These are phyloP conservation scores for Petrea volubilis DNA, from an alignment of 257 asterid species.

Conservation along the genomic window DNA sequence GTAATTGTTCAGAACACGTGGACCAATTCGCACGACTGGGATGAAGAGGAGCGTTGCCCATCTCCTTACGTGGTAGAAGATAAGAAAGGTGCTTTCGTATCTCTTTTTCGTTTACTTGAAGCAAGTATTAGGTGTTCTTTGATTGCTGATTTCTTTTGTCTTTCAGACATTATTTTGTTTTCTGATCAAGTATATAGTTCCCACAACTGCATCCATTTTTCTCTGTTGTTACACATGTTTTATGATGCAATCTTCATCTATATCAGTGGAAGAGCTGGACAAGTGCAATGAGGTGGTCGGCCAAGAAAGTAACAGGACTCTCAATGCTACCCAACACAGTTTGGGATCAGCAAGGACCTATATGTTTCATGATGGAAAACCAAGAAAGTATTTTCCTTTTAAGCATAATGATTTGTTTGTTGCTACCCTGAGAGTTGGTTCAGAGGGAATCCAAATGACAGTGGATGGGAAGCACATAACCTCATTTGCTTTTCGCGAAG, in stretches of 20 bases:
- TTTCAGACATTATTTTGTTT: too few relatives aligned
- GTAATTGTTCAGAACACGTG: slow-evolving; percentile 97
- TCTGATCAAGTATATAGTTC: too few relatives aligned
- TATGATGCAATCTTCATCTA: slow-evolving; percentile 22
- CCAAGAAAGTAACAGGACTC: slow-evolving; percentile 55
- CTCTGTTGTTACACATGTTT: slow-evolving; percentile 20
- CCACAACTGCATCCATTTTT: neutral
- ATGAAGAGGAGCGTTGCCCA: slow-evolving; percentile 94
- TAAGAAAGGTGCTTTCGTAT: slow-evolving; percentile 55
- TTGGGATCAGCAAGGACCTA: slow-evolving; percentile 46
- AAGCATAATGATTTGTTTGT: slow-evolving; percentile 84
- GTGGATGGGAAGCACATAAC: slow-evolving; percentile 97
- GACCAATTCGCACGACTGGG: slow-evolving; percentile 96
- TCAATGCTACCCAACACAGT: slow-evolving; percentile 34
- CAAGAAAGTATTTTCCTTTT: slow-evolving; percentile 79
- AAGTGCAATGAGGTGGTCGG: slow-evolving; percentile 83
- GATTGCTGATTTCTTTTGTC: too few relatives aligned
- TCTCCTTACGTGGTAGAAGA: slow-evolving; percentile 54
- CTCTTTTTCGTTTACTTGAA: neutral
- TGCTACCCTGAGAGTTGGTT: slow-evolving; percentile 86
- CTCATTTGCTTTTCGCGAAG: slow-evolving; percentile 91
- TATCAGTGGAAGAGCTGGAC: slow-evolving; percentile 90
- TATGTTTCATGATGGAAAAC: slow-evolving; percentile 58
- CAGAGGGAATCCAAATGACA: slow-evolving; percentile 96
- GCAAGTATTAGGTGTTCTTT: too few relatives aligned